Evolutionary conservation across 73 alveolate genomes (phyloP), one percentile per base, ranked within the genome.

Genomic region (Diophrys appendiculata): DNA sequence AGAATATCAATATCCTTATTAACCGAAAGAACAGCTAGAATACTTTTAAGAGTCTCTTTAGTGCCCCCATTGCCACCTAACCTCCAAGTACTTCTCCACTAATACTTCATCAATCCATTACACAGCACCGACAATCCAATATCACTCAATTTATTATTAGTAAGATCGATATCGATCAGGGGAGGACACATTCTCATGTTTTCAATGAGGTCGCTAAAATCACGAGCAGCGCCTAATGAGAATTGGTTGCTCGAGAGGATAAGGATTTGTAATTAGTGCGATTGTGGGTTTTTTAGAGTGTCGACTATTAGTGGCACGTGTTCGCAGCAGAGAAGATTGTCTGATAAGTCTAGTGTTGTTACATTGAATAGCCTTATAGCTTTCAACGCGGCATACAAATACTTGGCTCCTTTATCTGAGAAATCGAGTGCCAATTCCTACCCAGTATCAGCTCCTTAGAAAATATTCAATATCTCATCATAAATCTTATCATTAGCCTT

Each of bases 371-470:
- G 30, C 3, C 26, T 25, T 2, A 60, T 8, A 23, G 30, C 11
- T 29, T 60, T 60, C 8, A 60, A 3, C 8, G 71, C 71, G 3
- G 71, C 71, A 25, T 60, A 60, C 29, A 60, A n/a, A 25, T 11
- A 60, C 30, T 60, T 60, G n/a, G 14, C 8, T 29, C 71, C 71
- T 60, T 60, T 60, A 60, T 60, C 71, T 23, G 33, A 23, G 71
- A 60, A 60, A 23, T 43, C 60, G 5, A 43, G 30, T 14, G 5
- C 29, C n/a, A 60, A 60, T n/a, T 60, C 33, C 8, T 5, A 14
- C n/a, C 30, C 71, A 5, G 5, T 60, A 13, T 60, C 71, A 11
- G 26, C 71, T 13, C n/a, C 71, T 60, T 60, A 3, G n/a, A 11
- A 43, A 43, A 43, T 18, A 43, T 5, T 43, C 18, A 43, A 43